phyloP scores from a whole-genome alignment of 768 basidiomycete species.

The Russula olivacea region DNA sequence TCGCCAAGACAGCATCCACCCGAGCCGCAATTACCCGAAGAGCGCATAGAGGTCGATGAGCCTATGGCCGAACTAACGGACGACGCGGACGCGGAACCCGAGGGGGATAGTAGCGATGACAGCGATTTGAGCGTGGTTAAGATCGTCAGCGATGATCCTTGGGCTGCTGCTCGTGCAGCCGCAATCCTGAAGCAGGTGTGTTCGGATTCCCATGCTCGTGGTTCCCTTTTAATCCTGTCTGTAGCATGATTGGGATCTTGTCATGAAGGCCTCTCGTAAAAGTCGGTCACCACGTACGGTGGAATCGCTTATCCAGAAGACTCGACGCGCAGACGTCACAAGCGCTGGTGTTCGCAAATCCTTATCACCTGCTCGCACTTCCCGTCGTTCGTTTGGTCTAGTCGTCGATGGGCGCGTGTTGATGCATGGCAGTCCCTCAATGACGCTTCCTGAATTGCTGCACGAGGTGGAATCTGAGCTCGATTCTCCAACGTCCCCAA shows the following conservation, averaged over 20 bases:
- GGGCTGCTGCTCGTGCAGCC: conserved; percentile 86
- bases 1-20: background rate
- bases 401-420: conserved; percentile 46
- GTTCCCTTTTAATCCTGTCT: background rate
- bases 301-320: conserved; percentile 32
- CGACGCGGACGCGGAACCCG: conserved; percentile 28
- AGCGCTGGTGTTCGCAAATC: conserved; percentile 24
- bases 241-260: conserved; percentile 83
- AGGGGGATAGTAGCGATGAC: conserved; percentile 32
- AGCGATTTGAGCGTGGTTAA: conserved; percentile 63
- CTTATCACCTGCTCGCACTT: conserved; percentile 8
- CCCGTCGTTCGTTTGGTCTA: conserved; percentile 31
- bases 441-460: conserved; percentile 52
- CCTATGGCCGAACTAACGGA: conserved; percentile 22
- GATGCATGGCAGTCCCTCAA: conserved; percentile 48
- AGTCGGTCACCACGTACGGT: conserved; percentile 31
- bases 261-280: conserved; percentile 44
- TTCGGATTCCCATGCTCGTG: background rate
- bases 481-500: conserved; percentile 9
- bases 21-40: background rate
- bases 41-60: conserved; percentile 19
- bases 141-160: conserved; percentile 78
- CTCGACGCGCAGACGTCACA: conserved; percentile 16
- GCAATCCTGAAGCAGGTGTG: conserved; percentile 87
- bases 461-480: conserved; percentile 50